Percentiles rank a stretch among this genome's conserved stretches.
These are phyloP conservation scores for Plantago ovata DNA, from an alignment of 257 asterid genomes.

Conservation along the genomic window DNA sequence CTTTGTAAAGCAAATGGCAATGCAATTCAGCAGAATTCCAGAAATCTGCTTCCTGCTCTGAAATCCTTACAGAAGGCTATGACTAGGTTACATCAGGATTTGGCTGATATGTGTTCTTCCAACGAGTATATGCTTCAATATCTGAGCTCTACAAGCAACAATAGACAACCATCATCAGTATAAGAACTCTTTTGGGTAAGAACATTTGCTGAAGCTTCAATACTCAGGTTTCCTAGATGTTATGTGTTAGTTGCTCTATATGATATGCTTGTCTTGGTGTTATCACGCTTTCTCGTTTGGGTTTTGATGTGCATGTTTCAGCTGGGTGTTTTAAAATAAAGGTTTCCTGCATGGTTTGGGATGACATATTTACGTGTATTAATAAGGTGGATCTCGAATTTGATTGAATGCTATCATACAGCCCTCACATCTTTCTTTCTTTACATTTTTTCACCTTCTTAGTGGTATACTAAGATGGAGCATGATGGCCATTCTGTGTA, in stretches of 20 bases:
- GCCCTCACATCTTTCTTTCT: too few species aligned
- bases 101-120: conserved; percentile 87
- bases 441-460: too few species aligned
- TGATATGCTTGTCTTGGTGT: neutral
- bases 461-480: too few species aligned
- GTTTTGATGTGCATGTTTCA: neutral
- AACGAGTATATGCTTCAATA: conserved; percentile 85
- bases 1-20: conserved; percentile 72
- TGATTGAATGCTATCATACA: too few species aligned
- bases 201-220: neutral
- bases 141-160: conserved; percentile 55
- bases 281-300: neutral
- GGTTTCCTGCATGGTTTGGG: neutral
- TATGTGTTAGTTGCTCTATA: neutral
- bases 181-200: conserved; percentile 23
- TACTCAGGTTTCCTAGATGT: neutral
- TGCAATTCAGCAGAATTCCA: conserved; percentile 71
- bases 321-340: neutral
- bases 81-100: conserved; percentile 80
- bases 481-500: too few species aligned
- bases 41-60: conserved; percentile 80
- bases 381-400: too few species aligned
- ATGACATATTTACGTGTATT: too few species aligned
- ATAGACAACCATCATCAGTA: conserved; percentile 23
- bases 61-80: conserved; percentile 83